These are phyloP conservation scores for Gymnopus androsaceus DNA, from an alignment of 1,284 basidiomycete species.

Conservation along the genomic window DNA sequence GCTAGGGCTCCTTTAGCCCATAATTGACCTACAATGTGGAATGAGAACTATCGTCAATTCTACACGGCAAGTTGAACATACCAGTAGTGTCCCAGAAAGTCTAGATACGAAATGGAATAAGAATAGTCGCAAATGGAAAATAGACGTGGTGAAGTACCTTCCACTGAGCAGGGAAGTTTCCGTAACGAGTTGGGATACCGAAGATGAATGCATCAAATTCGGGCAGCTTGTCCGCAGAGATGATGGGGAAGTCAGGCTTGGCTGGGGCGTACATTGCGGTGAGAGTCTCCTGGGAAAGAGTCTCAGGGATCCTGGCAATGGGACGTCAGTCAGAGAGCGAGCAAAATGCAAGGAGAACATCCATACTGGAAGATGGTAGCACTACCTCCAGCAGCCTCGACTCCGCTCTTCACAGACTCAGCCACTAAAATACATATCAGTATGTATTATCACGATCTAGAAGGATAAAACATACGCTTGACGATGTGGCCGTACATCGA, in stretches of 20 bases:
- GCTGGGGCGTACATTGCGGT: constrained; percentile 75
- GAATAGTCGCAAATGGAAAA: not conserved
- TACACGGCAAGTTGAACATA: too few relatives aligned
- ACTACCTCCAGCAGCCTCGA: constrained; percentile 70
- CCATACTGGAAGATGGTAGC: constrained; percentile 75
- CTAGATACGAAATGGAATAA: constrained; percentile 39
- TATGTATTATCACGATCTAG: too few relatives aligned
- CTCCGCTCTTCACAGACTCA: constrained; percentile 74
- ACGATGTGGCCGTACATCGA: constrained; percentile 81
- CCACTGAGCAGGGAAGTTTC: constrained; percentile 72
- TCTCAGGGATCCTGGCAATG: constrained; percentile 74
- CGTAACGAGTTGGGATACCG: constrained; percentile 56
- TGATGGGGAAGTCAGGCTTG: constrained; percentile 73
- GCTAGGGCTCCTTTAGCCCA: constrained; percentile 75
- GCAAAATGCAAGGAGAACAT: constrained; percentile 9
- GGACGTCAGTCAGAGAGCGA: not conserved
- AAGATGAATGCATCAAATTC: constrained; percentile 70
- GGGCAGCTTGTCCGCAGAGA: constrained; percentile 65
- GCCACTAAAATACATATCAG: constrained; percentile 62
- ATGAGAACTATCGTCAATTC: too few relatives aligned
- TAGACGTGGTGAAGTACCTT: constrained; percentile 47
- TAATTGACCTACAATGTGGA: too few relatives aligned
- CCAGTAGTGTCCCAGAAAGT: constrained; percentile 85
- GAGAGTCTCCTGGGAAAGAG: constrained; percentile 78
- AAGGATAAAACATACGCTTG: constrained; percentile 58